Evolutionary conservation across 345 rosid genomes (phyloP).

Genomic region (thale cress (Arabidopsis thaliana)): DNA sequence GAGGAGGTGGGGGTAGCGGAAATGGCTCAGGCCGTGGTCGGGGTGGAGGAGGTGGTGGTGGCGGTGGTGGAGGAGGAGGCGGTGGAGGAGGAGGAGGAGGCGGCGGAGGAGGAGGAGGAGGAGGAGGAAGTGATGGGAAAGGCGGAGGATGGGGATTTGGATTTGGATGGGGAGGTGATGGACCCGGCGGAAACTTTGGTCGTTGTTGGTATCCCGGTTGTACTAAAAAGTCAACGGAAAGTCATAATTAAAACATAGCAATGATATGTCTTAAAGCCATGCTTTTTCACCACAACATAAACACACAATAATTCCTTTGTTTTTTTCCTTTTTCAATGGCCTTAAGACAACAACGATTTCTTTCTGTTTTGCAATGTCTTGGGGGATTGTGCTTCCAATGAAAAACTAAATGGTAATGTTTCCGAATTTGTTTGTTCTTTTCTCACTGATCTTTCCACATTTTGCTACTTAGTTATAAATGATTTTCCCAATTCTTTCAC

Average conservation of each 20-base stretch:
- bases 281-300: constrained; percentile 23
- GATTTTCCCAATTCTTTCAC: not conserved
- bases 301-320: constrained; percentile 25
- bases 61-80: not conserved
- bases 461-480: not conserved
- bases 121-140: constrained; percentile 42
- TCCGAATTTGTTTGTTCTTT: not conserved
- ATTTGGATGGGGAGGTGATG: constrained; percentile 48
- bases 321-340: constrained; percentile 23
- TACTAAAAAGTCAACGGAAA: constrained; percentile 38
- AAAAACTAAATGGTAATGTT: not conserved
- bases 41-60: constrained; percentile 38
- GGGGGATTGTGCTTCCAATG: constrained; percentile 9
- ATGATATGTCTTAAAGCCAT: constrained; percentile 12
- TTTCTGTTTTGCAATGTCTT: constrained; percentile 3
- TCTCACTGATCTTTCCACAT: constrained; percentile 3
- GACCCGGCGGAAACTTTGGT: constrained; percentile 51
- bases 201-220: constrained; percentile 65
- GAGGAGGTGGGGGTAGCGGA: constrained; percentile 26
- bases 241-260: constrained; percentile 28
- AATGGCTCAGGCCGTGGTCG: constrained; percentile 19
- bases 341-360: not conserved
- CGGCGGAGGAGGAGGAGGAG: constrained; percentile 1
- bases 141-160: constrained; percentile 51
- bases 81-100: constrained; percentile 21